These are phyloP conservation scores for Amoebophrya sp. DNA, from an alignment of 169 alveolate genomes.

Conservation along the genomic window DNA sequence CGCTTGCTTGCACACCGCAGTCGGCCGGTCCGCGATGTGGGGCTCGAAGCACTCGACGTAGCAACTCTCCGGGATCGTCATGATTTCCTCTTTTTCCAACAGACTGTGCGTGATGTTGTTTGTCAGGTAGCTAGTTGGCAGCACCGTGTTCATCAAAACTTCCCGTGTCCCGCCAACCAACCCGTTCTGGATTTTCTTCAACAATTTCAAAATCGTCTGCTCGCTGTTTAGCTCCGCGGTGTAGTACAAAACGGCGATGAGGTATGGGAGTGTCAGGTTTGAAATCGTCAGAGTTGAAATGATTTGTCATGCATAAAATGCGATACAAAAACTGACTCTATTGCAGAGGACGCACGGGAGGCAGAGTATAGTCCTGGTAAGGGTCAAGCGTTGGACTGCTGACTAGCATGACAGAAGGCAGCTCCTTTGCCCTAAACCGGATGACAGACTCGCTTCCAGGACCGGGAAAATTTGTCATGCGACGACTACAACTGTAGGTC, in stretches of 20 bases:
- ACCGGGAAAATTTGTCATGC: background rate
- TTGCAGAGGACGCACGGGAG: too few relatives aligned
- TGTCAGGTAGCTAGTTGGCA: background rate
- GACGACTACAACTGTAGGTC: background rate
- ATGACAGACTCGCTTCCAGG: background rate
- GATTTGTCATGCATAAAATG: too few relatives aligned
- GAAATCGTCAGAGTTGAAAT: too few relatives aligned
- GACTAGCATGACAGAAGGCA: background rate
- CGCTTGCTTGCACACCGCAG: background rate
- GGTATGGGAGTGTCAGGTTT: background rate
- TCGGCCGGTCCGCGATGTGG: background rate
- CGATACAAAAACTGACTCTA: too few relatives aligned
- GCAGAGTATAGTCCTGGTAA: background rate
- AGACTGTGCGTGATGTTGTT: background rate
- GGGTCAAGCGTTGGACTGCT: background rate
- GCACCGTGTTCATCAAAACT: too few relatives aligned
- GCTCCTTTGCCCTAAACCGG: background rate
- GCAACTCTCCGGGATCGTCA: background rate
- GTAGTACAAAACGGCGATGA: background rate
- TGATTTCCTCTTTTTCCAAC: background rate
- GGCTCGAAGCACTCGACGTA: background rate
- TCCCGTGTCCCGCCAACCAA: too few relatives aligned
- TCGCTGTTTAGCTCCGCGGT: too few relatives aligned
- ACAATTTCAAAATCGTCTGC: too few relatives aligned
- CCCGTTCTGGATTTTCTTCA: too few relatives aligned